A percentile compares a stretch with the other conserved stretches of the same genome.
Conservation (phyloP, 495 filamentous ascomycete genomes). For the Aspergillus biplanus region DNA sequence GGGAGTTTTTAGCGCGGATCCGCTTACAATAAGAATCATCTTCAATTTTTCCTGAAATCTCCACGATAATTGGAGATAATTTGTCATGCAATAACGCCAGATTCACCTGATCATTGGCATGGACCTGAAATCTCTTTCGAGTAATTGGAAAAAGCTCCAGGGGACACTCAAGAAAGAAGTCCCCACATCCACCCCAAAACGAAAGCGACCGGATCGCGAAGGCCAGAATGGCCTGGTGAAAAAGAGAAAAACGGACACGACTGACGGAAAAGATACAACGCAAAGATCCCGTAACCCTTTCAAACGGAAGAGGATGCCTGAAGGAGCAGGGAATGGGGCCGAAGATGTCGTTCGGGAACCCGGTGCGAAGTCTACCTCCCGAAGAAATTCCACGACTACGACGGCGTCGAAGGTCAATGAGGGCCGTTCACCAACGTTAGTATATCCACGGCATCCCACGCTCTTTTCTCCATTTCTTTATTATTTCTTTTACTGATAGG, state of each 20-base stretch:
- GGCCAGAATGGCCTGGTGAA: conserved; percentile 39
- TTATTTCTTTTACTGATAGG: conserved; percentile 18
- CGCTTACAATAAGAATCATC: conserved; percentile 17
- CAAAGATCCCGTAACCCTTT: conserved; percentile 18
- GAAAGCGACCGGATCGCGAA: conserved; percentile 43
- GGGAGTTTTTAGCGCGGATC: conserved; percentile 28
- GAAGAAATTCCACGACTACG: conserved; percentile 32
- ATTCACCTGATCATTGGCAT: conserved; percentile 33
- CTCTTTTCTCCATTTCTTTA: not conserved
- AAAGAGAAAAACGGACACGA: conserved; percentile 40
- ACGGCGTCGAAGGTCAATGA: conserved; percentile 50
- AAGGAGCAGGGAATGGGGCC: conserved; percentile 18
- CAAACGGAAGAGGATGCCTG: conserved; percentile 42
- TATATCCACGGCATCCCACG: not conserved
- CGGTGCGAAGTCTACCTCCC: conserved; percentile 20
- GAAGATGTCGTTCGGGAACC: conserved; percentile 22
- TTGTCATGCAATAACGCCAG: conserved; percentile 24
- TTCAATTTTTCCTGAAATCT: conserved; percentile 9
- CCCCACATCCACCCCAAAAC: conserved; percentile 34
- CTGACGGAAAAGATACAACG: conserved; percentile 28
- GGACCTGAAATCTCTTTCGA: conserved; percentile 52
- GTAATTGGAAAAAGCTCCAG: conserved; percentile 79
- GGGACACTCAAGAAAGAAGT: conserved; percentile 59
- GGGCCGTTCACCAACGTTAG: conserved; percentile 52
- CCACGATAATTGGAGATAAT: not conserved